Evolutionary conservation across 192 early-diverging fungal species (phyloP).

Genomic region (Backusella macrospora): DNA sequence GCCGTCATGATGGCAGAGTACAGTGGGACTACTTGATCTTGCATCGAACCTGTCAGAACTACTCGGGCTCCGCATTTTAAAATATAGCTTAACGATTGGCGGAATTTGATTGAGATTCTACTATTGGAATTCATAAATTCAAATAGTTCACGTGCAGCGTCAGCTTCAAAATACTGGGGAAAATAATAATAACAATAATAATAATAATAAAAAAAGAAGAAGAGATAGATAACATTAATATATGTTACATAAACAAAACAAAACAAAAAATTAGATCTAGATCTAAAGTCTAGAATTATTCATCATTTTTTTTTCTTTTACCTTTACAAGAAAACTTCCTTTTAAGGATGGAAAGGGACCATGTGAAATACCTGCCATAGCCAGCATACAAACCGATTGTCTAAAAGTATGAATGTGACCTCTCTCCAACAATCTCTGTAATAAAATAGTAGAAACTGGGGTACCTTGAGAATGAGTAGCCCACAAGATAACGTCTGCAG

Average conservation of each 20-base stretch:
- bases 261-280: no score
- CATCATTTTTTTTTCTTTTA: slow-evolving; percentile 17
- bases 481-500: slow-evolving; percentile 83
- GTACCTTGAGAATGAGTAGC: slow-evolving; percentile 95
- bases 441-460: slow-evolving; percentile 79
- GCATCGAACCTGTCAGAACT: slow-evolving; percentile 83
- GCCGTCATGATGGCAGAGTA: slow-evolving; percentile 76
- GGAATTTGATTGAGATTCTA: slow-evolving; percentile 69
- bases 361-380: slow-evolving; percentile 94
- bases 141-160: slow-evolving; percentile 91
- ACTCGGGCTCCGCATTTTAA: slow-evolving; percentile 71
- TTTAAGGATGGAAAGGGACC: slow-evolving; percentile 86
- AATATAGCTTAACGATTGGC: slow-evolving; percentile 66
- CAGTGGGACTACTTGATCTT: slow-evolving; percentile 95
- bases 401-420: slow-evolving; percentile 66
- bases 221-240: neutral
- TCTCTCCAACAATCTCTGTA: slow-evolving; percentile 73
- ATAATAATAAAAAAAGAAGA: no score
- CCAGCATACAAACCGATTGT: slow-evolving; percentile 78
- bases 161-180: slow-evolving; percentile 77
- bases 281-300: no score
- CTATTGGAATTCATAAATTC: slow-evolving; percentile 86
- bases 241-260: neutral
- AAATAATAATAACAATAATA: no score
- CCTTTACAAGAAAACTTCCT: slow-evolving; percentile 79